Evolutionary conservation across 2,329 filamentous ascomycete genomes (phyloP), one percentile per base, ranked within the genome.

Genomic region (Pseudopyricularia cyperi): DNA sequence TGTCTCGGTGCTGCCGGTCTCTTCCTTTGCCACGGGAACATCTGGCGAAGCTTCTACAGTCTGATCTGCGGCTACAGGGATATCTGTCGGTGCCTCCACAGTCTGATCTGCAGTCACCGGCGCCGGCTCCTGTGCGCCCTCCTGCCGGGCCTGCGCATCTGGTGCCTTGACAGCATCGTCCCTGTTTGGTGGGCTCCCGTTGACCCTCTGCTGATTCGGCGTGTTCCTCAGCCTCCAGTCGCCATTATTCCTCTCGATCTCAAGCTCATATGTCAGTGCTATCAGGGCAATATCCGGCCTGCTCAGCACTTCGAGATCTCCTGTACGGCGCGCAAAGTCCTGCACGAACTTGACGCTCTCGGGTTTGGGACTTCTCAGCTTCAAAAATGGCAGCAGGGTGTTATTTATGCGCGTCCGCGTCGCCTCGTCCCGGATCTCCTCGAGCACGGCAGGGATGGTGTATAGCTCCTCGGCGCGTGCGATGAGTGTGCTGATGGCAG

Each of bases 211-310:
- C 65, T 95, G 89, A 1, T 83, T 85, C 0, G 91, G 91, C 3
- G 79, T 76, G 53, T 78, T 87, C 55, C 90, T 76, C 65, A 96
- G 62, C 54, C 90, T 79, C 85, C 88, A 95, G 64, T 95, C 83
- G 2, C 90, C 90, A n/a, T 83, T 81, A 64, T 95, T 94, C 54
- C 83, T 75, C 71, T 97, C 90, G 61, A 87, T 86, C 61, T 97
- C 91, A n/a, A 97, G 65, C 65, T 98, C 93, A 65, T 97, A 97
- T 1, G 89, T 86, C 52, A 98, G 72, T 8, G 91, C 93, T 62
- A 97, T 72, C 39, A 98, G 77, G 59, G 94, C 86, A 55, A 97
- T 72, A 80, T 98, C 93, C 1, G 89, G 86, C 63, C 78, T 82
- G 68, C 90, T 96, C 54, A 98, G 71, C 1, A 96, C 91, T 11